These are phyloP conservation scores for Aspergillus hortae DNA, from an alignment of 2,329 filamentous ascomycete species.

Conservation along the genomic window DNA sequence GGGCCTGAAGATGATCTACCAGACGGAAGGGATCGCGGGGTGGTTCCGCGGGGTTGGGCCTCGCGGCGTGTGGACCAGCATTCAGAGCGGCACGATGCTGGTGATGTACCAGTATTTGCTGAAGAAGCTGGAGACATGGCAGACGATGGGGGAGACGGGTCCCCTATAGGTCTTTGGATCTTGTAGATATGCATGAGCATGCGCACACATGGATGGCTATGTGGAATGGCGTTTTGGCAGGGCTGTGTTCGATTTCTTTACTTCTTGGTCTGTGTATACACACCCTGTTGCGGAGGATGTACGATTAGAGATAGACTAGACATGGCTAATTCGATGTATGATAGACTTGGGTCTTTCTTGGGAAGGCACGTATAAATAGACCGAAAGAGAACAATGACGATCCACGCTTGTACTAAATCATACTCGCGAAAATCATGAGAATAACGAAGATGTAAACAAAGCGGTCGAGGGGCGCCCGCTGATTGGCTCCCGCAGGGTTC, in stretches of 20 bases:
- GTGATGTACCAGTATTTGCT: constrained; percentile 89
- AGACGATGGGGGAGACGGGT: constrained; percentile 20
- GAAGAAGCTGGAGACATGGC: constrained; percentile 65
- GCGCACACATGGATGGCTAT: constrained; percentile 17
- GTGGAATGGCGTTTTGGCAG: constrained; percentile 18
- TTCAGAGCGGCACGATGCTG: constrained; percentile 95
- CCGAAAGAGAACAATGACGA: no score
- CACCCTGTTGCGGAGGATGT: constrained; percentile 3
- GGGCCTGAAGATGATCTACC: constrained; percentile 83
- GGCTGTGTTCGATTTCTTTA: constrained; percentile 10
- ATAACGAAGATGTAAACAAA: constrained; percentile 19
- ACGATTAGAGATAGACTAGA: constrained; percentile 11
- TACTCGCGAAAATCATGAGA: no score
- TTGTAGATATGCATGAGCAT: constrained; percentile 8
- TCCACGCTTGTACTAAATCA: no score
- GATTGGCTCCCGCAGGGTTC: background rate
- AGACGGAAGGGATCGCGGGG: constrained; percentile 78
- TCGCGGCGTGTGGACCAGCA: constrained; percentile 91
- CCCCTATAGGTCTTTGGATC: constrained; percentile 11
- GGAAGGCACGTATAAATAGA: no score
- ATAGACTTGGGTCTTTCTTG: background rate
- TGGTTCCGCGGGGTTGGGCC: constrained; percentile 96
- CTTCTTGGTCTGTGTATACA: constrained; percentile 6
- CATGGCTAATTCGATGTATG: constrained; percentile 3
- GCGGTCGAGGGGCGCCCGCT: background rate